Evolutionary conservation across 805 yeast genomes (phyloP).

Genomic region (Hanseniaspora taiwanica): DNA sequence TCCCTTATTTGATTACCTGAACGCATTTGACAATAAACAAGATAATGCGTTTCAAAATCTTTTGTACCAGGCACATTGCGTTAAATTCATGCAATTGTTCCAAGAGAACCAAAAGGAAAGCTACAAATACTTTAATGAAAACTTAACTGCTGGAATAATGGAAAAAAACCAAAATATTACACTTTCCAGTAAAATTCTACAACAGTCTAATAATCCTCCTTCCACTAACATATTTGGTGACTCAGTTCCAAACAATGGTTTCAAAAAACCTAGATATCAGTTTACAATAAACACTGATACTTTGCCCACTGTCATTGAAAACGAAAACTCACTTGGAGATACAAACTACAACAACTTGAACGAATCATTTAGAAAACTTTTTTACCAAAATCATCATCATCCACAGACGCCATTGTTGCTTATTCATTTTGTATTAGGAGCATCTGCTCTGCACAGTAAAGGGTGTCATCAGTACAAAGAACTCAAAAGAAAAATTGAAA

Average conservation of each 20-base stretch:
- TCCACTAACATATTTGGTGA: no score
- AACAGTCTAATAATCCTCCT: no score
- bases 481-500: background rate
- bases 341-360: background rate
- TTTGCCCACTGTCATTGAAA: background rate
- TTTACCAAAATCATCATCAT: background rate
- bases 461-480: background rate
- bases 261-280: no score
- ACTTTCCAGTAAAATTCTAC: no score
- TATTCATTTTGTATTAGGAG: background rate
- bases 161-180: no score
- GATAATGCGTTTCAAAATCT: background rate
- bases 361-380: background rate
- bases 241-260: no score
- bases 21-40: conserved; percentile 2
- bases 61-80: background rate
- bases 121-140: background rate
- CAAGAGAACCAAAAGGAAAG: background rate
- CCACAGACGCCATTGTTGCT: background rate
- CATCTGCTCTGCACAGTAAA: background rate
- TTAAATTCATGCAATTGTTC: background rate
- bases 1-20: background rate
- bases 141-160: no score
- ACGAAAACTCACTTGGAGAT: background rate
- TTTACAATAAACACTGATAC: no score